A percentile compares a stretch with the other conserved stretches of the same genome.
phyloP scores from a whole-genome alignment of 2,329 filamentous ascomycete genomes.

The Chalaropsis thielavioides region DNA sequence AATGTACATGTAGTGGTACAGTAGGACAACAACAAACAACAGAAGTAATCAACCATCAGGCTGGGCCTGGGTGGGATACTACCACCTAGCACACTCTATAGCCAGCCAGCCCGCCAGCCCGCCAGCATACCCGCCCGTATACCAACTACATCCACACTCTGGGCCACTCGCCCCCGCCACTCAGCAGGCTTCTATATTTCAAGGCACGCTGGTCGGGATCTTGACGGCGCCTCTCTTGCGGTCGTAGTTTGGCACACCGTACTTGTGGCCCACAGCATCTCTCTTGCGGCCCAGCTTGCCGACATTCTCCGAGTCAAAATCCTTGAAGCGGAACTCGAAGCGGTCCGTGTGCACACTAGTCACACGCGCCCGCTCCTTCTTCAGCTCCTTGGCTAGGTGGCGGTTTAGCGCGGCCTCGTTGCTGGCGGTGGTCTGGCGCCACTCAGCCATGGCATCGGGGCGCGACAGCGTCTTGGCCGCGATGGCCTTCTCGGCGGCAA shows the following conservation, averaged over 20 bases:
- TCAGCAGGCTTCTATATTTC: conserved; percentile 19
- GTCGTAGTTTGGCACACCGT: conserved; percentile 49
- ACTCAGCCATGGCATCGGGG: conserved; percentile 1
- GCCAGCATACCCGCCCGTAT: no score
- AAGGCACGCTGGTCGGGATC: conserved; percentile 50
- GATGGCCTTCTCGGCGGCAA: conserved; percentile 39
- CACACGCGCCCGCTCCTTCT: conserved; percentile 29
- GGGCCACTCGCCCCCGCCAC: no score
- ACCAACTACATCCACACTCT: no score
- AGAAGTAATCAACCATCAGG: background rate
- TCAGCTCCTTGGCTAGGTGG: conserved; percentile 23
- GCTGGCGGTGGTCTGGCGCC: background rate
- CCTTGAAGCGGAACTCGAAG: conserved; percentile 49
- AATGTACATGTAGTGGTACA: conserved; percentile 14
- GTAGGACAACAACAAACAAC: background rate
- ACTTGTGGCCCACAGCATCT: conserved; percentile 44
- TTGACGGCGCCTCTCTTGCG: conserved; percentile 50
- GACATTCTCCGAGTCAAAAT: conserved; percentile 42
- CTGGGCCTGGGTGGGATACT: no score
- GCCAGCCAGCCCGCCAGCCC: no score
- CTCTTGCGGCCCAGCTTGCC: conserved; percentile 39
- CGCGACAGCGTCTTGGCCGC: conserved; percentile 24
- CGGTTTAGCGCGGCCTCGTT: conserved; percentile 10
- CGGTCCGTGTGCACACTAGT: conserved; percentile 35
- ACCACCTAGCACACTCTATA: no score